Evolutionary conservation across 257 asterid genomes (phyloP).

Genomic region (Hygrophila difformis): DNA sequence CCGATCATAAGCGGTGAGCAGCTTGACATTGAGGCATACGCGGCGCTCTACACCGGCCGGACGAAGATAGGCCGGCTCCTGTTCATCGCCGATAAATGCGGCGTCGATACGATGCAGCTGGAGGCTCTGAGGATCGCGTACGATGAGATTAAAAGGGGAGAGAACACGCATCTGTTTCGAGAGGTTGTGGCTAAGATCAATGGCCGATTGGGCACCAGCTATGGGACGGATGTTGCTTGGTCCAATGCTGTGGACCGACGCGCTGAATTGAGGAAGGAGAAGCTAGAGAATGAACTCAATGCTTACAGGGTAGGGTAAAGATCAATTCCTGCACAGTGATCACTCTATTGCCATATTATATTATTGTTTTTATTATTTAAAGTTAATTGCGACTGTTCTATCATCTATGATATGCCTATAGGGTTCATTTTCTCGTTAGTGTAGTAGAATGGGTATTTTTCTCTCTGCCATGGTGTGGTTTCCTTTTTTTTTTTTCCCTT

Average conservation of each 20-base stretch:
- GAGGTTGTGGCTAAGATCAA: constrained; percentile 73
- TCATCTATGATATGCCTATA: no score
- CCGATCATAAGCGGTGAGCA: constrained; percentile 87
- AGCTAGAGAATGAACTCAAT: constrained; percentile 87
- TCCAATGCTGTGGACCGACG: constrained; percentile 73
- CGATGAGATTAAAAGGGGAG: constrained; percentile 92
- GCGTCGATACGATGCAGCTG: constrained; percentile 51
- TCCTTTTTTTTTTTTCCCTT: no score
- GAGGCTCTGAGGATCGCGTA: constrained; percentile 94
- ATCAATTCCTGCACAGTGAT: neutral
- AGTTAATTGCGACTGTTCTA: neutral
- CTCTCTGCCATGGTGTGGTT: no score
- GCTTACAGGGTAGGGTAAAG: constrained; percentile 56
- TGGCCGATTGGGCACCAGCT: constrained; percentile 65
- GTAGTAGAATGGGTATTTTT: no score
- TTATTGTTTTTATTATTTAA: neutral
- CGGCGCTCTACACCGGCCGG: constrained; percentile 75
- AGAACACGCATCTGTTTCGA: constrained; percentile 68
- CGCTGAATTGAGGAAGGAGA: constrained; percentile 70
- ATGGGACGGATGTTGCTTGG: constrained; percentile 63
- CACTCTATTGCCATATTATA: neutral
- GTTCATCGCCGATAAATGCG: constrained; percentile 67
- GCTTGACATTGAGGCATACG: constrained; percentile 91
- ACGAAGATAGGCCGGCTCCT: constrained; percentile 74
- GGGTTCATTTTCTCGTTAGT: neutral